phyloP scores from a whole-genome alignment of 768 basidiomycete genomes.

The Lepiota brunneoincarnata region DNA sequence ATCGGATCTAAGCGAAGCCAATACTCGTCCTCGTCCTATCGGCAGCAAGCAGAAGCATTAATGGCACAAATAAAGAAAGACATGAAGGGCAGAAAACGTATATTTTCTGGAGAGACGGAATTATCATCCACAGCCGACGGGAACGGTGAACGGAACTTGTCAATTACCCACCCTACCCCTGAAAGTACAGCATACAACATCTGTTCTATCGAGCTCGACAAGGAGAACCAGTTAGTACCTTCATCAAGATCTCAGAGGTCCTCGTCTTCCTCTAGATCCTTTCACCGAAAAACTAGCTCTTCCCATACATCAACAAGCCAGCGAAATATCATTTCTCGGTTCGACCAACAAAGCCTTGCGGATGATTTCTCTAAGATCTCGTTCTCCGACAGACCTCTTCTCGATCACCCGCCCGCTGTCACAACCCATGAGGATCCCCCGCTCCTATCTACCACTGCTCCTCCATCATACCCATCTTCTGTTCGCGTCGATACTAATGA shows the following conservation, averaged over 20 bases:
- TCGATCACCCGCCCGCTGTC: constrained; percentile 17
- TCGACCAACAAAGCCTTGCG: constrained; percentile 12
- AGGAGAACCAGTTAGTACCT: constrained; percentile 28
- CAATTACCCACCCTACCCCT: constrained; percentile 8
- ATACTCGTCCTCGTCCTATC: constrained; percentile 66
- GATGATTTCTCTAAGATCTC: constrained; percentile 24
- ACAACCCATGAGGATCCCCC: constrained; percentile 10
- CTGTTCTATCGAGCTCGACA: constrained; percentile 19
- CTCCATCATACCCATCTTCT: constrained; percentile 51
- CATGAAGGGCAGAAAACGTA: constrained; percentile 69
- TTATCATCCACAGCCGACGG: constrained; percentile 36
- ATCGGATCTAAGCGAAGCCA: constrained; percentile 31
- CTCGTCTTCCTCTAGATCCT: constrained; percentile 24
- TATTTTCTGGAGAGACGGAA: constrained; percentile 69
- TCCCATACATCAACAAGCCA: constrained; percentile 22
- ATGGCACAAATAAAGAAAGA: constrained; percentile 87
- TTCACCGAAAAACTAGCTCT: constrained; percentile 19
- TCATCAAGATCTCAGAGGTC: constrained; percentile 28
- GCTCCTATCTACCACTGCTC: constrained; percentile 24
- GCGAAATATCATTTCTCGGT: not conserved
- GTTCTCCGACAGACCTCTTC: constrained; percentile 21
- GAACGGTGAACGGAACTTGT: constrained; percentile 23
- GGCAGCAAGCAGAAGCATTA: constrained; percentile 71
- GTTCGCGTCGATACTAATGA: constrained; percentile 53
- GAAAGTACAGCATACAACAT: constrained; percentile 13